Evolutionary conservation across 2,329 filamentous ascomycete genomes (phyloP).

Genomic region (Ophiosphaerella korrae): DNA sequence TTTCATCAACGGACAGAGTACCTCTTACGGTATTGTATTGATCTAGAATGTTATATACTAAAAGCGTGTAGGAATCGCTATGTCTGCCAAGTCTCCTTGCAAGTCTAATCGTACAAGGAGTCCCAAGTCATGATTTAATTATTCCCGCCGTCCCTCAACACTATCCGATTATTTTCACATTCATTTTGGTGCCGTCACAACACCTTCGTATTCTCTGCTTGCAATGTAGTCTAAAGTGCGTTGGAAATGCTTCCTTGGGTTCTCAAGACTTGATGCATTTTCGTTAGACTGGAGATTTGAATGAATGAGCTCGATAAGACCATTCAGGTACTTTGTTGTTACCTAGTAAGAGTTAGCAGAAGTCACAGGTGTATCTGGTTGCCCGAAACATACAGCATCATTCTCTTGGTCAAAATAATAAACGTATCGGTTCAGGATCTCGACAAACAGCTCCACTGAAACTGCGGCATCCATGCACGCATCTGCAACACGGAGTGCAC

Average conservation of each 20-base stretch:
- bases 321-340: constrained; percentile 97
- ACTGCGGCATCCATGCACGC: constrained; percentile 99
- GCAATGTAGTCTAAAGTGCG: constrained; percentile 93
- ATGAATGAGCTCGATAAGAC: constrained; percentile 96
- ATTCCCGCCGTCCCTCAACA: background rate
- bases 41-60: constrained; percentile 15
- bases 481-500: constrained; percentile 92
- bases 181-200: constrained; percentile 70
- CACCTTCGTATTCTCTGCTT: constrained; percentile 88
- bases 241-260: constrained; percentile 90
- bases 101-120: constrained; percentile 14
- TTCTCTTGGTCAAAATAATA: constrained; percentile 99
- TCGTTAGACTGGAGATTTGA: constrained; percentile 89
- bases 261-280: constrained; percentile 82
- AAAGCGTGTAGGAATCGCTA: constrained; percentile 5
- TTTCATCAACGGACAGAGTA: background rate
- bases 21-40: constrained; percentile 7
- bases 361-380: background rate
- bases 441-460: constrained; percentile 96
- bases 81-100: constrained; percentile 5
- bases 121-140: background rate
- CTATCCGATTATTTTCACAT: background rate
- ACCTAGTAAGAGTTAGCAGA: constrained; percentile 57
- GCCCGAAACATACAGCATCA: constrained; percentile 70
- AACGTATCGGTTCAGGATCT: constrained; percentile 97